phyloP scores from a whole-genome alignment of 495 filamentous ascomycete species.

The Alectoria sarmentosa region DNA sequence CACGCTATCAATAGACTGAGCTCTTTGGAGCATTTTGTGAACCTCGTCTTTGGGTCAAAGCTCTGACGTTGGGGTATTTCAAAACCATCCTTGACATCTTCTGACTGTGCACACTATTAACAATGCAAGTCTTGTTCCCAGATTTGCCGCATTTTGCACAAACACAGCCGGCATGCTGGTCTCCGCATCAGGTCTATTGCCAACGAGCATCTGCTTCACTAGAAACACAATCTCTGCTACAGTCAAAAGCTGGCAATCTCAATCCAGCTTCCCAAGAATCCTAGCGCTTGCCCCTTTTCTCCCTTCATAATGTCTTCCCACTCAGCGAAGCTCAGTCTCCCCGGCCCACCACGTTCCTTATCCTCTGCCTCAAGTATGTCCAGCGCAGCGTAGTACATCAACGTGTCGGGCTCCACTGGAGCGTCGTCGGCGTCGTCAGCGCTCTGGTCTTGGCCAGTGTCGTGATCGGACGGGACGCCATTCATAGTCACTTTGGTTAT shows the following conservation, averaged over 20 bases:
- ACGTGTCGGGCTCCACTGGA: conserved; percentile 33
- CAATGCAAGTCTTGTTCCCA: not conserved
- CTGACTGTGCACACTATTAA: not conserved
- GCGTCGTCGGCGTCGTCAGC: conserved; percentile 5
- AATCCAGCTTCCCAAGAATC: conserved; percentile 79
- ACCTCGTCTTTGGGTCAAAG: not conserved
- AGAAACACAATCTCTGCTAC: not conserved
- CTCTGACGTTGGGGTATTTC: not conserved
- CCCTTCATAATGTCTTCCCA: conserved; percentile 64
- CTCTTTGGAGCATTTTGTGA: not conserved
- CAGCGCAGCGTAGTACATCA: conserved; percentile 44
- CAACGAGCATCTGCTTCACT: not conserved
- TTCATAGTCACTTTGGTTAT: not conserved
- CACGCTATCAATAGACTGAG: not conserved
- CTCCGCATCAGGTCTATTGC: not conserved
- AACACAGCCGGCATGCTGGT: not conserved
- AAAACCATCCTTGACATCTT: not conserved
- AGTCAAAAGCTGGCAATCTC: conserved; percentile 63
- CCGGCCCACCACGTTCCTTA: conserved; percentile 62
- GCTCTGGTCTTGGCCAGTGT: conserved; percentile 34
- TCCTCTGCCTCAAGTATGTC: conserved; percentile 59
- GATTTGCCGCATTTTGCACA: not conserved
- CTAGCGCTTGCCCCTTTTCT: conserved; percentile 54
- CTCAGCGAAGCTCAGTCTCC: conserved; percentile 61
- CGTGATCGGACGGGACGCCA: conserved; percentile 14